Percentiles rank a stretch among this genome's conserved stretches.
phyloP scores from a whole-genome alignment of 1,284 basidiomycete genomes.

The Golubevia pallescens region DNA sequence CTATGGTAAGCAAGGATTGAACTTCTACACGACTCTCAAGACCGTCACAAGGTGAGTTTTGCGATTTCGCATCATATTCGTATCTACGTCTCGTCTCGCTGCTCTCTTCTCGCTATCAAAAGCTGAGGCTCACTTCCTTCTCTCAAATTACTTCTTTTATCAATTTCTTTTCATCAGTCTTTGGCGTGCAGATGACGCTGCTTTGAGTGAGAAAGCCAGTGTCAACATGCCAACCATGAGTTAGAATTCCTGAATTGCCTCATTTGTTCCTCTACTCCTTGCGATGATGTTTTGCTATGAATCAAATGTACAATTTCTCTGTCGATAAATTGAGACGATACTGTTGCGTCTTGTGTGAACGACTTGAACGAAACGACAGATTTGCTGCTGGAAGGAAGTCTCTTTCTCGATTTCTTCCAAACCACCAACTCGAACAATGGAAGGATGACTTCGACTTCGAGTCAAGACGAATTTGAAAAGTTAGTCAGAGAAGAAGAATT shows the following conservation, averaged over 20 bases:
- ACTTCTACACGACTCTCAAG: slow-evolving; percentile 53
- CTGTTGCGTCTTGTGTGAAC: too few relatives aligned
- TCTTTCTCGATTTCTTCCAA: too few relatives aligned
- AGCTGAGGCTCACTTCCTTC: too few relatives aligned
- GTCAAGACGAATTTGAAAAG: slow-evolving; percentile 9
- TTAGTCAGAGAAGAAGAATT: slow-evolving; percentile 35
- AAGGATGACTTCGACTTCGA: too few relatives aligned
- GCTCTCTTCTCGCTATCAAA: slow-evolving; percentile 4
- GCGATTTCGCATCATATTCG: neutral
- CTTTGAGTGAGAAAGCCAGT: slow-evolving; percentile 27
- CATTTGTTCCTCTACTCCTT: too few relatives aligned
- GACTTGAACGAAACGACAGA: too few relatives aligned
- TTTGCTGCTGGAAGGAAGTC: too few relatives aligned
- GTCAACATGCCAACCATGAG: slow-evolving; percentile 57
- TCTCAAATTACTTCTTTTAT: neutral
- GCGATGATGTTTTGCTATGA: too few relatives aligned
- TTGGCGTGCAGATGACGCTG: slow-evolving; percentile 40
- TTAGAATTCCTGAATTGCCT: too few relatives aligned
- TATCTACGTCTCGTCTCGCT: neutral
- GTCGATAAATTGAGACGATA: too few relatives aligned
- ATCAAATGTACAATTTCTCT: too few relatives aligned
- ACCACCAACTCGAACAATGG: too few relatives aligned
- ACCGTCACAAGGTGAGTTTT: slow-evolving; percentile 22
- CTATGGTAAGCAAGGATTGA: slow-evolving; percentile 45
- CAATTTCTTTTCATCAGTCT: slow-evolving; percentile 17